Evolutionary conservation across 225 moss, liverwort and hornwort genomes (phyloP).

Genomic region (Bryoerythrophyllum caledonicum): DNA sequence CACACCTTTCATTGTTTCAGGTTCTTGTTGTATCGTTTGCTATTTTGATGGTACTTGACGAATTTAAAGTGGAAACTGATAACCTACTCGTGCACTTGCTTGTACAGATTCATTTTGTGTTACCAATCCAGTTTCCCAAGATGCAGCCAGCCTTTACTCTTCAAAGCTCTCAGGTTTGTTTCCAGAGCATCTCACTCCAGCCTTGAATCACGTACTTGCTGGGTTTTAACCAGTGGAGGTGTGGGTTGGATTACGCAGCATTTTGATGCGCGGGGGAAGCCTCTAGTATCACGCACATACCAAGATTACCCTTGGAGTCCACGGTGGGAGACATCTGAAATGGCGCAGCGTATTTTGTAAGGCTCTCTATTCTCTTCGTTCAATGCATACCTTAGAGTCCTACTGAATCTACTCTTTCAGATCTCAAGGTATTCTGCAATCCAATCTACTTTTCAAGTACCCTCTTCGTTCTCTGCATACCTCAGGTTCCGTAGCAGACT

Average conservation of each 20-base stretch:
- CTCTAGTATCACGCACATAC: conserved; percentile 73
- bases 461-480: conserved; percentile 8
- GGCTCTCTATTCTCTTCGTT: conserved; percentile 7
- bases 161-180: conserved; percentile 91
- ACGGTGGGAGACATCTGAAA: conserved; percentile 89
- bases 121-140: conserved; percentile 92
- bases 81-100: background rate
- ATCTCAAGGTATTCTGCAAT: no score
- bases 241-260: conserved; percentile 55
- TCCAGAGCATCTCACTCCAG: background rate
- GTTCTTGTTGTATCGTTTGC: conserved; percentile 1
- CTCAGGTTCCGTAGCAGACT: background rate
- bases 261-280: conserved; percentile 91
- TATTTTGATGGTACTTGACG: background rate
- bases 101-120: conserved; percentile 71
- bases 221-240: background rate
- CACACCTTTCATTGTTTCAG: background rate
- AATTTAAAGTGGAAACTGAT: conserved; percentile 3
- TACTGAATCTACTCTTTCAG: no score
- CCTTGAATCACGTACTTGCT: background rate
- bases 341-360: conserved; percentile 90
- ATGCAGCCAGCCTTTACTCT: conserved; percentile 78
- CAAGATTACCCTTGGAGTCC: conserved; percentile 98
- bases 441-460: no score
- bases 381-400: background rate